Evolutionary conservation across 495 filamentous ascomycete species (phyloP).

Genomic region (Acidomyces sp.): DNA sequence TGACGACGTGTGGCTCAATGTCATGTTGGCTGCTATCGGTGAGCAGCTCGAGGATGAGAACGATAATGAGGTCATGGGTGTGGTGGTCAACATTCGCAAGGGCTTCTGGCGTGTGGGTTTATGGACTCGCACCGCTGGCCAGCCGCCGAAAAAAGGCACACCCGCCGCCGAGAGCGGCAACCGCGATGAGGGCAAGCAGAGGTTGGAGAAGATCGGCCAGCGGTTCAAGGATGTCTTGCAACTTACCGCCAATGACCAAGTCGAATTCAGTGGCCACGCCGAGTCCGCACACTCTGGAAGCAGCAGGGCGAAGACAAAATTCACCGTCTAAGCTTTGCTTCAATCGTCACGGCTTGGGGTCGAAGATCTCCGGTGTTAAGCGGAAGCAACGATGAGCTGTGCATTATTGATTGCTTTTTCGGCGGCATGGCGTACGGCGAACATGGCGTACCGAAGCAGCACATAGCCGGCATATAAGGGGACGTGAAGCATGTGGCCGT

Average conservation of each 20-base stretch:
- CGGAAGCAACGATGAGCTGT: background rate
- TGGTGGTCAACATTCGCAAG: conserved; percentile 97
- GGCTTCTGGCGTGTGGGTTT: conserved; percentile 91
- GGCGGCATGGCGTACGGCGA: background rate
- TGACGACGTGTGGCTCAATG: conserved; percentile 92
- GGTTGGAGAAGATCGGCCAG: conserved; percentile 67
- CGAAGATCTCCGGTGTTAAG: background rate
- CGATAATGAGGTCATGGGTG: conserved; percentile 96
- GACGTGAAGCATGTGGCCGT: conserved; percentile 17
- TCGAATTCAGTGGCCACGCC: conserved; percentile 95
- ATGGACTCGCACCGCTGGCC: conserved; percentile 86
- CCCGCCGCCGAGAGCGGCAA: background rate
- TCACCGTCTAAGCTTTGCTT: conserved; percentile 46
- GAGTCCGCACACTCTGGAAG: conserved; percentile 85
- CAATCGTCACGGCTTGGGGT: background rate
- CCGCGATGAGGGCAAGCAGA: conserved; percentile 34
- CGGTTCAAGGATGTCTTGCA: conserved; percentile 84
- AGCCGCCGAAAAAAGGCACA: conserved; percentile 58
- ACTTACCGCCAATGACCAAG: conserved; percentile 55
- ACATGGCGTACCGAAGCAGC: background rate
- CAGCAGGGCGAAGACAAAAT: conserved; percentile 90
- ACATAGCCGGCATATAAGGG: background rate
- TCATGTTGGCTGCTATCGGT: conserved; percentile 90
- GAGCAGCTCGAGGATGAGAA: conserved; percentile 88
- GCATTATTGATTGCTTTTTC: background rate